Evolutionary conservation across 495 filamentous ascomycete species (phyloP), one percentile per base, ranked within the genome.

Genomic region (Lentithecium fluviatile): DNA sequence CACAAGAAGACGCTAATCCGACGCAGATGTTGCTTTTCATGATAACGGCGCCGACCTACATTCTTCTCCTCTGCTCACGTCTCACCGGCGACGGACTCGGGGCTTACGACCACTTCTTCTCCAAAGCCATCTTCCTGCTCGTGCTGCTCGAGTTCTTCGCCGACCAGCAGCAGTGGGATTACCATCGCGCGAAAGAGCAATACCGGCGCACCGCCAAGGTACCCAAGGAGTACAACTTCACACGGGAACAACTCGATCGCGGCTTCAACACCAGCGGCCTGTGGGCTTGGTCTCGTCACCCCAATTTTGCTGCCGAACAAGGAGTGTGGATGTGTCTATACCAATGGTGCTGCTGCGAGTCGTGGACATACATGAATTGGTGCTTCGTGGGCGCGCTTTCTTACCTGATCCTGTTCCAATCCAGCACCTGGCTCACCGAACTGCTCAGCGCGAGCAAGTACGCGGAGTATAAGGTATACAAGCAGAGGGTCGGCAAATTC

Each of bases 161-260:
- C 68, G 95, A 99, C 70, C 84, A 93, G 62, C 90, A 96, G 70
- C 93, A 97, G 73, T 99, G 95, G 95, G 79, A 82, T 57, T 99
- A 82, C 80, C 91, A 97, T 58, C 68, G 70, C 13, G 94, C 93
- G 17, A 97, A 96, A 76, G 76, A 81, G 25, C 58, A 79, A 20
- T 97, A 96, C 76, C 80, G 82, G 58, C 74, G 80, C 46, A 86
- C 83, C 5, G 89, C 84, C 45, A 87, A 88, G 70, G 83, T 91
- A 11, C 80, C 89, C 10, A 72, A 71, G 6, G 79, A 75, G 36
- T 86, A 77, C 63, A 77, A 77, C 12, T 62, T 62, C 54, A 62
- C 62, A 2, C 82, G 83, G 53, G 86, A 85, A 62, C 91, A 97
- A 59, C 81, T 99, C 0, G 91, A 97, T 66, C 85, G 95, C 45